Conservation (phyloP, 2,329 filamentous ascomycete genomes). For the Exserohilum turcica region DNA sequence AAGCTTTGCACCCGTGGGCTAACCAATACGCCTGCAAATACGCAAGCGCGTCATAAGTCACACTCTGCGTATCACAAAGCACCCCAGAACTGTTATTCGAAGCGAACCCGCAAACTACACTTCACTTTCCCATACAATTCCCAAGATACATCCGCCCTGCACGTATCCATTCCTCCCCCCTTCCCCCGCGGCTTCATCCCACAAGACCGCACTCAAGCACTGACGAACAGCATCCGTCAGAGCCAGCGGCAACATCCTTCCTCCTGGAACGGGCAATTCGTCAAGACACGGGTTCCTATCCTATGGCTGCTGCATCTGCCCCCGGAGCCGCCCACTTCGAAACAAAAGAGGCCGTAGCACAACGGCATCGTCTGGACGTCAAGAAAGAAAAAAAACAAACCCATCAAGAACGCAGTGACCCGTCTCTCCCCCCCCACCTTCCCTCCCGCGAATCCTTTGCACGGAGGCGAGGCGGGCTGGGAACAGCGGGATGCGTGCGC, state of each 20-base stretch:
- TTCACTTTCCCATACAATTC: not conserved
- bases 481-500: not conserved
- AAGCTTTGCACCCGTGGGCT: not conserved
- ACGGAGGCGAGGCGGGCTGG: not conserved
- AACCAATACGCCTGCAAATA: not conserved
- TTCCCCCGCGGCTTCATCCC: not conserved
- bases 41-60: not conserved
- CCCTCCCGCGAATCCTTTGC: conserved; percentile 1
- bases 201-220: not conserved
- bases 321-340: too few species aligned
- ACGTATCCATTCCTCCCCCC: not conserved
- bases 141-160: conserved; percentile 10
- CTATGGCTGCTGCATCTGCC: too few species aligned
- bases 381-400: conserved; percentile 1
- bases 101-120: not conserved
- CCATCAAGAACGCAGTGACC: conserved; percentile 2
- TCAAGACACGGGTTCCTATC: too few species aligned
- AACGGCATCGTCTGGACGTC: too few species aligned
- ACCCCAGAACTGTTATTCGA: not conserved
- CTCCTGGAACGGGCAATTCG: too few species aligned
- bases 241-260: not conserved
- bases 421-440: conserved; percentile 4
- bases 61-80: not conserved
- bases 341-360: too few species aligned
- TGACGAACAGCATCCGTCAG: not conserved